These are phyloP conservation scores for Monilinia polystroma DNA, from an alignment of 2,329 filamentous ascomycete genomes.

Conservation along the genomic window DNA sequence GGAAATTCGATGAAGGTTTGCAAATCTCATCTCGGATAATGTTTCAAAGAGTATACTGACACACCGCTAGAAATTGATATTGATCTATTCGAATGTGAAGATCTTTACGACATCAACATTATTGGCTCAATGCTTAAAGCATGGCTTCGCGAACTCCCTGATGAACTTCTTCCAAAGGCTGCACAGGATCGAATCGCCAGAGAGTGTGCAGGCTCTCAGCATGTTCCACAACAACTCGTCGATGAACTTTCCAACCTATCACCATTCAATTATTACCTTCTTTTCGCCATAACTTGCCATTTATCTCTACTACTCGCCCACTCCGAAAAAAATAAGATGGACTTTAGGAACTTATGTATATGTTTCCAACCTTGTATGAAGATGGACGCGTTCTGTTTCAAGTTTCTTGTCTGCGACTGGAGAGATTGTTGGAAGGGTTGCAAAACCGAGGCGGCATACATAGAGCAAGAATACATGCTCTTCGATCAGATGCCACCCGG, in stretches of 20 bases:
- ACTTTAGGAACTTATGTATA: constrained; percentile 91
- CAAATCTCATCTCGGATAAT: neutral
- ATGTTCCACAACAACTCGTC: constrained; percentile 80
- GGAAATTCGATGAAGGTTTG: constrained; percentile 80
- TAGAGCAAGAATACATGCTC: constrained; percentile 65
- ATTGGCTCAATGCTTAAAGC: constrained; percentile 95
- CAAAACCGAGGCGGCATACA: constrained; percentile 79
- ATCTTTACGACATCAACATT: constrained; percentile 94
- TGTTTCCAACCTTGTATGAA: constrained; percentile 98
- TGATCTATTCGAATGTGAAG: constrained; percentile 81
- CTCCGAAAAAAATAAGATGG: constrained; percentile 97
- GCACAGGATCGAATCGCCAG: constrained; percentile 77
- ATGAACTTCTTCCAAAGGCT: constrained; percentile 86
- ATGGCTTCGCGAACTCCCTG: constrained; percentile 91
- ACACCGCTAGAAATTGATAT: constrained; percentile 70
- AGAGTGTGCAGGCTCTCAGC: constrained; percentile 75
- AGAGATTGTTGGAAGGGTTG: constrained; percentile 96
- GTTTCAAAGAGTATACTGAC: constrained; percentile 26
- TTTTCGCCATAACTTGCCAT: constrained; percentile 96
- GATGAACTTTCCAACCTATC: constrained; percentile 93
- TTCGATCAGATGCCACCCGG: constrained; percentile 58
- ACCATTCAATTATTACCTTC: constrained; percentile 94
- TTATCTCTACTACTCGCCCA: constrained; percentile 88
- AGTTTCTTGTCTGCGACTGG: constrained; percentile 93
- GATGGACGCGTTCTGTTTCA: constrained; percentile 92